Percentiles rank a stretch among this genome's conserved stretches.
Conservation (phyloP, 371 early-diverging fungal species). For the Ordospora pajunii region DNA sequence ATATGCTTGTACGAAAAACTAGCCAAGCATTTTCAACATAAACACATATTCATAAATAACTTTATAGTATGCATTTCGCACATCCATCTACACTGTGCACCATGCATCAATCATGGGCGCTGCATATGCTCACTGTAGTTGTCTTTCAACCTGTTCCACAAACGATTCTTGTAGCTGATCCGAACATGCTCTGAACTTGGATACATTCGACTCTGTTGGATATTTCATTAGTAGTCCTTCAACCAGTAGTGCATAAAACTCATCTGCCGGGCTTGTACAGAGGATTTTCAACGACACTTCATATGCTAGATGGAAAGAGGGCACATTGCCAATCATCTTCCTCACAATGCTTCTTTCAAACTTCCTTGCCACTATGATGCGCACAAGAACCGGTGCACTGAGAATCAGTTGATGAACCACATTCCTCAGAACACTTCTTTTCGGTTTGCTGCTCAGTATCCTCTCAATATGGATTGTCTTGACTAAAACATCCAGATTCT, state of each 20-base stretch:
- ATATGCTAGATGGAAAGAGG: slow-evolving; percentile 23
- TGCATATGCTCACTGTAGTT: too few relatives aligned
- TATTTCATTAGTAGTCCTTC: slow-evolving; percentile 4
- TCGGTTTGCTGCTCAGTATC: background rate
- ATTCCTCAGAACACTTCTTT: background rate
- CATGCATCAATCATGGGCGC: too few relatives aligned
- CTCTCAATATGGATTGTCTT: slow-evolving; percentile 22
- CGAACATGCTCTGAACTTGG: background rate
- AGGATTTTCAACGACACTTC: background rate
- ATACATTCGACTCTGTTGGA: background rate
- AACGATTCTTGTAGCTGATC: background rate
- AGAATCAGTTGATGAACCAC: slow-evolving; percentile 17
- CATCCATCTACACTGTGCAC: too few relatives aligned
- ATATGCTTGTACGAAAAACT: too few relatives aligned
- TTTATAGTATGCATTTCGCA: too few relatives aligned
- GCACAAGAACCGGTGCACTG: background rate
- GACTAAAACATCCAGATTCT: slow-evolving; percentile 11
- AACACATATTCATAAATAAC: too few relatives aligned
- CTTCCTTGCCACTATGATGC: slow-evolving; percentile 16
- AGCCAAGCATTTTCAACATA: too few relatives aligned
- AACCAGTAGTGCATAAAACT: slow-evolving; percentile 1
- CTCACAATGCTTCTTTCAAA: background rate
- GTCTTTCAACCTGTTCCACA: background rate
- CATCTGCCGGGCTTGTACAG: background rate
- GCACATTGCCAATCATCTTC: slow-evolving; percentile 1